phyloP scores from a whole-genome alignment of 768 basidiomycete genomes.

The Mycena rosella region DNA sequence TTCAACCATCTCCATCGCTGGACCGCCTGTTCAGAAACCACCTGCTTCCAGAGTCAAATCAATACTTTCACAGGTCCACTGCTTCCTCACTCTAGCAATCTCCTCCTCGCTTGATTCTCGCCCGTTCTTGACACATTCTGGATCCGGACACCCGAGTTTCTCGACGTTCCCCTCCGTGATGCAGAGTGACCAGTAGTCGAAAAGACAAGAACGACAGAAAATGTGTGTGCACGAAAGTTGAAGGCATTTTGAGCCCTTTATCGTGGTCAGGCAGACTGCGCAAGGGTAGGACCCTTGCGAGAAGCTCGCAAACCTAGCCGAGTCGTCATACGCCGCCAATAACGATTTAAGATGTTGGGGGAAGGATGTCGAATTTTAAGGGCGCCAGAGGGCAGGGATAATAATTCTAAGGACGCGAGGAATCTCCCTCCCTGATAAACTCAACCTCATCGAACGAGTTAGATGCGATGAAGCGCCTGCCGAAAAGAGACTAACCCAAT shows the following conservation, averaged over 20 bases:
- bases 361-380: conserved; percentile 63
- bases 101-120: conserved; percentile 78
- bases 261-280: conserved; percentile 78
- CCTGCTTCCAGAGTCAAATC: no score
- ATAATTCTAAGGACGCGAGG: conserved; percentile 63
- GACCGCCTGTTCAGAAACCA: conserved; percentile 75
- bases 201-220: conserved; percentile 86
- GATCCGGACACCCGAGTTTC: conserved; percentile 85
- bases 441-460: no score
- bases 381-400: conserved; percentile 48
- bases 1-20: conserved; percentile 84
- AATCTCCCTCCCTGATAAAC: conserved; percentile 78
- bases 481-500: no score
- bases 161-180: conserved; percentile 84
- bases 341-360: conserved; percentile 65
- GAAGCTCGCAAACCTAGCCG: conserved; percentile 65
- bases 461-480: no score
- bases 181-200: conserved; percentile 85
- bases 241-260: conserved; percentile 83
- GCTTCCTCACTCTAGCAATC: conserved; percentile 74
- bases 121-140: conserved; percentile 76
- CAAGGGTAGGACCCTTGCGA: conserved; percentile 76
- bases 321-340: conserved; percentile 63
- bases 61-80: no score
- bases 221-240: conserved; percentile 80